Percentiles rank a stretch among this genome's conserved stretches.
These are phyloP conservation scores for Nitzschia putrida DNA, from an alignment of 108 stramenopile species.

Conservation along the genomic window DNA sequence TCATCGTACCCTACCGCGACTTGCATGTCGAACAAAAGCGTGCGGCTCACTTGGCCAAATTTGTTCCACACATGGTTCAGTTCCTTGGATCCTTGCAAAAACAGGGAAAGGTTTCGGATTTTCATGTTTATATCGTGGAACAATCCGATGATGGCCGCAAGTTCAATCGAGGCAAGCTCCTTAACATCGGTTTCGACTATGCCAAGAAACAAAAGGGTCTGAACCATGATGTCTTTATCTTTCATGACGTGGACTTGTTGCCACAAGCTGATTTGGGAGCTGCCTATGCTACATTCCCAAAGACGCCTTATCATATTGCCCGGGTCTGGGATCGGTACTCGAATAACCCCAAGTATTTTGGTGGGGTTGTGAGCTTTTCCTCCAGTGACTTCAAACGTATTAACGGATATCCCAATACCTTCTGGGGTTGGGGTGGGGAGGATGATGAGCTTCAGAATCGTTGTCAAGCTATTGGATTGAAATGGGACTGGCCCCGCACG, in stretches of 20 bases:
- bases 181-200: conserved; percentile 96
- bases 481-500: conserved; percentile 64
- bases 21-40: conserved; percentile 89
- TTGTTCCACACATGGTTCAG: conserved; percentile 90
- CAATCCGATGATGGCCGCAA: conserved; percentile 94
- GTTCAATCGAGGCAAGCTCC: conserved; percentile 99
- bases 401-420: conserved; percentile 95
- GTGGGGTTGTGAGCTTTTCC: conserved; percentile 92
- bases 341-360: conserved; percentile 97
- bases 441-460: conserved; percentile 97
- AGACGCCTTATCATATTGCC: conserved; percentile 92
- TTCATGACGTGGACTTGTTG: conserved; percentile 98
- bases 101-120: conserved; percentile 55
- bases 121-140: conserved; percentile 96
- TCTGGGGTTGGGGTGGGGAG: conserved; percentile 99
- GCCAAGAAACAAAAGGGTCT: conserved; percentile 64
- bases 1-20: conserved; percentile 97
- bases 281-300: conserved; percentile 84
- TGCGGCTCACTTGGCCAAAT: conserved; percentile 80
- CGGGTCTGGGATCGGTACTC: conserved; percentile 96
- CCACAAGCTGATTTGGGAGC: conserved; percentile 73
- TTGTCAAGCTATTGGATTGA: conserved; percentile 63
- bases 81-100: conserved; percentile 61
- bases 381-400: conserved; percentile 82
- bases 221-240: conserved; percentile 84